phyloP scores from a whole-genome alignment of 352 stramenopile species.

The Elongisporangium anandrum region DNA sequence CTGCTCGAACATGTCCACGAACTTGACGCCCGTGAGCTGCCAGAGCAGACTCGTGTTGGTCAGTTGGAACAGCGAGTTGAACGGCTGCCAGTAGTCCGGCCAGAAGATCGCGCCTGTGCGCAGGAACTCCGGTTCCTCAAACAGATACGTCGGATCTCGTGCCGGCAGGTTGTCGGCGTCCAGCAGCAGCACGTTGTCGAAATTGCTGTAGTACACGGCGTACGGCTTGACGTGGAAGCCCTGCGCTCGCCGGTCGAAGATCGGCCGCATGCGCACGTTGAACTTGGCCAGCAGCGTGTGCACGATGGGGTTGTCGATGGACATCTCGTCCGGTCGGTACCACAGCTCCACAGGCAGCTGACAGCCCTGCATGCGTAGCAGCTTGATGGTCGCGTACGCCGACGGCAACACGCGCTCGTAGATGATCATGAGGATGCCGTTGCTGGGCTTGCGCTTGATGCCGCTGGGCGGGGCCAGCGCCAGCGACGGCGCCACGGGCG shows the following conservation, averaged over 20 bases:
- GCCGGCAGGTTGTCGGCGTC: slow-evolving; percentile 80
- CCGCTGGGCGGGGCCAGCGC: slow-evolving; percentile 37
- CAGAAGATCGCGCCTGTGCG: slow-evolving; percentile 80
- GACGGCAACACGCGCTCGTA: slow-evolving; percentile 79
- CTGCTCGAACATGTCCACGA: slow-evolving; percentile 82
- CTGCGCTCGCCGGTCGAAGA: slow-evolving; percentile 69
- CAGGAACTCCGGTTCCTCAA: slow-evolving; percentile 73
- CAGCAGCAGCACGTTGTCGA: slow-evolving; percentile 79
- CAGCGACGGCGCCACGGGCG: slow-evolving; percentile 64
- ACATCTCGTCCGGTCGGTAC: slow-evolving; percentile 85
- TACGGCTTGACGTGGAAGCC: slow-evolving; percentile 84
- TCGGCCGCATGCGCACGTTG: slow-evolving; percentile 75
- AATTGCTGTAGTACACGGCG: slow-evolving; percentile 84
- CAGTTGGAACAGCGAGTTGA: slow-evolving; percentile 79
- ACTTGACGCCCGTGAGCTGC: slow-evolving; percentile 69
- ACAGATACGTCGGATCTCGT: slow-evolving; percentile 82
- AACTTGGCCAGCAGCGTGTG: slow-evolving; percentile 60
- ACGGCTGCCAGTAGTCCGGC: slow-evolving; percentile 81
- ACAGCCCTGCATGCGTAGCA: slow-evolving; percentile 74
- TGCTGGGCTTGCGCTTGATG: slow-evolving; percentile 46
- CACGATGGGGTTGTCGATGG: slow-evolving; percentile 76
- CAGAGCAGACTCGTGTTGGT: slow-evolving; percentile 70
- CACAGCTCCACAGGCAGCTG: slow-evolving; percentile 79
- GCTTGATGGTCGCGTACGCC: slow-evolving; percentile 73
- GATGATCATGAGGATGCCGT: slow-evolving; percentile 82